Base-by-base conservation (phyloP, 768 basidiomycete genomes). In the Cubamyces lactineus region DNA sequence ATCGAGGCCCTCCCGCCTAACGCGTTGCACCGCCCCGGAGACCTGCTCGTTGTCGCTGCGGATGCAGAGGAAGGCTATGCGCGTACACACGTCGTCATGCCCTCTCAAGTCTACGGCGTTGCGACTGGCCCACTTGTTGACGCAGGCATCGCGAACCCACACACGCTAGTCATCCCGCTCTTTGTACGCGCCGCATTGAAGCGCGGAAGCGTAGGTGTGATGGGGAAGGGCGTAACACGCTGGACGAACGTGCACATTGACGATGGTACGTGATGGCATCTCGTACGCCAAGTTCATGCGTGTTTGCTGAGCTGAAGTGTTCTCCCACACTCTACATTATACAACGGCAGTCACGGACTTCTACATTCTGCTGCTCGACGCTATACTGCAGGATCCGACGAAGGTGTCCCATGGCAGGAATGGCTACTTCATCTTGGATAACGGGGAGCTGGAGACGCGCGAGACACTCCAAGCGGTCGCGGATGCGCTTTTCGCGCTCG, bases 221-320 rank as follows among this genome's bases (percentile, higher is more conserved):
- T 88, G 5, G 85, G 86, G 0, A 66, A 77, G 42, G 87, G 87
- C 0, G 72, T 76, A 65, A 86, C 85, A 62, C 41, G 84, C 3
- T 89, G 86, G 87, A 78, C 81, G 1, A 74, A 83, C 65, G 81
- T 87, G 21, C 78, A 85, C 59, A 76, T 86, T 51, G 30, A 71
- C 69, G 38, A 61, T 24, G 72, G 57, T 58, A 11, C 23, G 57
- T 46, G 34, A 9, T 34, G 34, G 9, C 11, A 34, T 34, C 34
- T 34, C 4, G 34, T 34, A 5, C 9, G 11, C 34, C 9, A 1
- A 11, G 9, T 11, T 30, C 4, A 8, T 46, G 2, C 24, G n/a
- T 5, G 1, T 46, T 11, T 23, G 17, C 45, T 46, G 17, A 23
- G 19, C 21, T 9, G 2, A 4, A 19, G 12, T 23, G 4, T 46